phyloP scores from a whole-genome alignment of 768 basidiomycete species.

The Arthromyces matolae region DNA sequence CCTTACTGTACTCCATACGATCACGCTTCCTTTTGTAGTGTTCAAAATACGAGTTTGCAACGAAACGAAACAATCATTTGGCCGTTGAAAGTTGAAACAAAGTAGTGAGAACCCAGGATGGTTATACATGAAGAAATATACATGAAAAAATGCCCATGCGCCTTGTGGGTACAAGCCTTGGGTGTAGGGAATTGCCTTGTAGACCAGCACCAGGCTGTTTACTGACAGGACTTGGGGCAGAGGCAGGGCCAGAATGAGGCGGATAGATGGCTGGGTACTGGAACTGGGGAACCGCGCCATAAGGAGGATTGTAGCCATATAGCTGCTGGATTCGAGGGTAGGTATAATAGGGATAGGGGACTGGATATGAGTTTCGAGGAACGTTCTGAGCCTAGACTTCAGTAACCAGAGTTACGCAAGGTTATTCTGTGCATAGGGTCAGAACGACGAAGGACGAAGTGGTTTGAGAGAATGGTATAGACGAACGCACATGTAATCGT shows the following conservation, averaged over 20 bases:
- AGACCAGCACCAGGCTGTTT: conserved; percentile 60
- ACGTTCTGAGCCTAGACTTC: too few species aligned
- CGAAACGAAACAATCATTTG: too few species aligned
- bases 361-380: too few species aligned
- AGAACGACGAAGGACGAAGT: conserved; percentile 23
- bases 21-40: too few species aligned
- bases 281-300: conserved; percentile 56
- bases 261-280: conserved; percentile 78
- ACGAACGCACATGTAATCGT: too few species aligned
- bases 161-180: conserved; percentile 62
- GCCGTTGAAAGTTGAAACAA: too few species aligned
- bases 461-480: conserved; percentile 35
- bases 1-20: too few species aligned
- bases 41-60: too few species aligned
- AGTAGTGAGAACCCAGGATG: too few species aligned
- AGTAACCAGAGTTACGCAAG: too few species aligned
- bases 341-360: conserved; percentile 58
- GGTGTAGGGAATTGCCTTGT: conserved; percentile 55
- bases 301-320: conserved; percentile 55
- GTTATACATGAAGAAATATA: too few species aligned
- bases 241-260: conserved; percentile 64
- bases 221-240: conserved; percentile 58
- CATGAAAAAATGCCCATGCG: too few species aligned
- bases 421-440: conserved; percentile 42
- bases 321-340: conserved; percentile 77